Evolutionary conservation across 2,329 filamentous ascomycete species (phyloP), one percentile per base, ranked within the genome.

Genomic region (Calonectria honghensis): DNA sequence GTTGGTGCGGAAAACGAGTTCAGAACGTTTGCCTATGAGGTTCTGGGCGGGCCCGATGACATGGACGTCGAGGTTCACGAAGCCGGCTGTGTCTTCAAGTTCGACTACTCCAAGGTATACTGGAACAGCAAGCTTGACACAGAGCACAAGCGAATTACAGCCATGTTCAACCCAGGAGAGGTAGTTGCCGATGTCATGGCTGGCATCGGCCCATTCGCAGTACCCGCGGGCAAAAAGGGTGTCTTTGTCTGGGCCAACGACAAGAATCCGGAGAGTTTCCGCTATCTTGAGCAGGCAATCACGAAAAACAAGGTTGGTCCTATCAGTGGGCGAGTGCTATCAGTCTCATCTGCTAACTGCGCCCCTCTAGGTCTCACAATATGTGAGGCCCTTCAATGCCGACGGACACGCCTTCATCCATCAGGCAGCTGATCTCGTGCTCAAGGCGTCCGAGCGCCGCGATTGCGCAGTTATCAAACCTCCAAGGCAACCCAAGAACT

Each of bases 171-270:
- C 71, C 92, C 94, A 9, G 96, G 97, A 50, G 94, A 98, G 82
- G 96, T 96, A 4, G 94, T 98, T 1, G 97, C 94, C 86, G 97
- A 99, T 85, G 94, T 98, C 77, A 99, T 98, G 96, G 96, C 96
- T 0, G 97, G 97, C 54, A 96, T 99, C 65, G 97, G 97, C 0
- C 97, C 97, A 0, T 99, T 99, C 84, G 96, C 96, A 29, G 90
- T 98, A 4, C 97, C 97, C 0, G 96, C 96, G 0, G 97, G 95
- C 20, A 97, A 94, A 87, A 96, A 94, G 84, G 92, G 92, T 50
- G 95, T 97, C 35, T 98, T 98, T 80, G 96, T 98, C 24, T 98
- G 95, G 93, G 97, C 96, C 50, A 99, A 98, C 85, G 97, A 99
- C 84, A 93, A 98, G 83, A 99, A 99, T 83, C 96, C 96, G 0